These are phyloP conservation scores for Colletotrichum tamarilloi DNA, from an alignment of 2,329 filamentous ascomycete species.

Conservation along the genomic window DNA sequence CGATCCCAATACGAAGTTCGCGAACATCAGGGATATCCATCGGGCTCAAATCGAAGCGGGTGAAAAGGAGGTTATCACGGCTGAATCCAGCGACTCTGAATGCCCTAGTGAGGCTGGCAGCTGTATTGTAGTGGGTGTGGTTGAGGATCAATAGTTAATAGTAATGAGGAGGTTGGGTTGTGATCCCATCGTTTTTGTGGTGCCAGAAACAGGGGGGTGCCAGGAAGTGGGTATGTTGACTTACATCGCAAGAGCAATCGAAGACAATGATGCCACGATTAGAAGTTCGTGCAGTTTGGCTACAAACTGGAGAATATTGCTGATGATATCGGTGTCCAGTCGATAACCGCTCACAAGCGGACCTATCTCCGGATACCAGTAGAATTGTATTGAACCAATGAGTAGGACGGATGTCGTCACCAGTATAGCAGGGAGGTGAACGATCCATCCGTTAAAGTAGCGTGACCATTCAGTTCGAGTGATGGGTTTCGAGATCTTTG, in stretches of 20 bases:
- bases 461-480: neutral
- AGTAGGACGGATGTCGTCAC: neutral
- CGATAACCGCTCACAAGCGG: neutral
- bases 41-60: too few relatives aligned
- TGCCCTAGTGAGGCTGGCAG: too few relatives aligned
- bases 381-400: constrained; percentile 10
- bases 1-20: too few relatives aligned
- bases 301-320: constrained; percentile 22
- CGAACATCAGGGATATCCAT: too few relatives aligned
- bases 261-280: constrained; percentile 21
- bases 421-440: constrained; percentile 19
- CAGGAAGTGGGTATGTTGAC: too few relatives aligned
- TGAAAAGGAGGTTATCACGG: too few relatives aligned
- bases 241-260: constrained; percentile 20
- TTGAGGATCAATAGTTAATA: too few relatives aligned
- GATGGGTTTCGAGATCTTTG: neutral
- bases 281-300: constrained; percentile 25
- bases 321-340: constrained; percentile 7
- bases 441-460: constrained; percentile 10
- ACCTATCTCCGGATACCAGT: constrained; percentile 19
- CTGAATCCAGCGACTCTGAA: too few relatives aligned
- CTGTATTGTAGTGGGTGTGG: too few relatives aligned
- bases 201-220: too few relatives aligned
- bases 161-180: too few relatives aligned
- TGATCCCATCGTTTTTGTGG: too few relatives aligned